Evolutionary conservation across 805 yeast genomes (phyloP).

Genomic region (Kodamaea neixiangensis): DNA sequence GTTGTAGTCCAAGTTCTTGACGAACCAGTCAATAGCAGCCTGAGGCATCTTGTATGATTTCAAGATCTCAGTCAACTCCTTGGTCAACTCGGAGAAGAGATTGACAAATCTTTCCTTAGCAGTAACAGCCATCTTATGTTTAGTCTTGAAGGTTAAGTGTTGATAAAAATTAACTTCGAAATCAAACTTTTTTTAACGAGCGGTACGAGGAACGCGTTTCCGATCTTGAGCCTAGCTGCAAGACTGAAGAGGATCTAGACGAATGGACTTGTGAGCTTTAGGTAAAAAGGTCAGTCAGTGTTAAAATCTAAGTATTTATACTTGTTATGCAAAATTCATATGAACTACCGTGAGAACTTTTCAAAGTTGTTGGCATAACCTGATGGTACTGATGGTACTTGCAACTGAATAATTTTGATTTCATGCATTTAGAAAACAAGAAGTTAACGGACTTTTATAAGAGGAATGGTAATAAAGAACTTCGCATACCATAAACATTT

Average conservation of each 20-base stretch:
- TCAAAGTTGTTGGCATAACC: too few relatives aligned
- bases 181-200: background rate
- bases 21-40: constrained; percentile 87
- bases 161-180: background rate
- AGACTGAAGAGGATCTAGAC: too few relatives aligned
- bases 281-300: too few relatives aligned
- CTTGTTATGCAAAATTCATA: too few relatives aligned
- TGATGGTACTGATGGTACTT: too few relatives aligned
- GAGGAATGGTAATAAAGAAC: too few relatives aligned
- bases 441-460: too few relatives aligned
- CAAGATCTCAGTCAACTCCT: constrained; percentile 66
- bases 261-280: too few relatives aligned
- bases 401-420: background rate
- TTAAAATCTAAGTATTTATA: too few relatives aligned
- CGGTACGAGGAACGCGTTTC: constrained; percentile 2
- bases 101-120: constrained; percentile 58
- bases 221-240: background rate
- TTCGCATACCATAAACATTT: too few relatives aligned
- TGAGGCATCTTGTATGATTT: constrained; percentile 75
- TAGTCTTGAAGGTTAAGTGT: background rate
- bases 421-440: background rate
- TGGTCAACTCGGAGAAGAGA: constrained; percentile 76
- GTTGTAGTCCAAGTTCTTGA: constrained; percentile 72
- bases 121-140: constrained; percentile 20
- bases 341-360: too few relatives aligned